Base-by-base conservation (phyloP, 2,329 filamentous ascomycete species). In the Hypoxylon rubiginosum region DNA sequence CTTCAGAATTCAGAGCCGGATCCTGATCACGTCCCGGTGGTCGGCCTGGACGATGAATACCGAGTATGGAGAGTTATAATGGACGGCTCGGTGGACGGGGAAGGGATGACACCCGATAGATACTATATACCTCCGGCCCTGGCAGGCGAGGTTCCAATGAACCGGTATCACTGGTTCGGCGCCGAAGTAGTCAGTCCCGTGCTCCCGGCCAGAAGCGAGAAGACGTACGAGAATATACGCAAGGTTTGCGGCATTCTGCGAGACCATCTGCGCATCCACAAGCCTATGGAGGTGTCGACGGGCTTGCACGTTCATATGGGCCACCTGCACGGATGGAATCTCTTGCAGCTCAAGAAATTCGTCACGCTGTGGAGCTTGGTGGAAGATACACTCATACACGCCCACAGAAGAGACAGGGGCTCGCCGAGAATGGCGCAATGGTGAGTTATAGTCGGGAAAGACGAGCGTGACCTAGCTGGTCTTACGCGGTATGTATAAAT, bases 271-370 rank as follows among this genome's bases (percentile, higher is more conserved):
- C 70, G 72, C 4, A 60, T 57, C 11, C 65, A 71, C 39, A 73
- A 72, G 43, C 72, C 72, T 7, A 72, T 73, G 67, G 56, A 69
- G 17, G 45, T 56, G 32, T 68, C 67, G 30, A 57, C 69, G 9
- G 71, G 72, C 19, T 15, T 73, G 1, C 70, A 72, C 24, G 52
- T 73, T 5, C 70, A 73, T 32, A 15, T 73, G 19, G 72, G 72
- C 9, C 64, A 73, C 39, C 64, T 60, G 15, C 45, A 62, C 6
- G 72, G 72, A 2, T 73, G 69, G 71, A 66, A 64, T 19, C 62
- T 73, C 21, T 45, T 58, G 19, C 67, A 72, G 19, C 32, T 69
- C 1, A 73, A 73, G 63, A 67, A 59, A 48, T 69, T 73, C 30
- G 55, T 64, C 8, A 63, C 66, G n/a, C 17, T 73, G 15, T 73